Evolutionary conservation across 371 early-diverging fungal species (phyloP).

Genomic region (Apophysomyces elegans): DNA sequence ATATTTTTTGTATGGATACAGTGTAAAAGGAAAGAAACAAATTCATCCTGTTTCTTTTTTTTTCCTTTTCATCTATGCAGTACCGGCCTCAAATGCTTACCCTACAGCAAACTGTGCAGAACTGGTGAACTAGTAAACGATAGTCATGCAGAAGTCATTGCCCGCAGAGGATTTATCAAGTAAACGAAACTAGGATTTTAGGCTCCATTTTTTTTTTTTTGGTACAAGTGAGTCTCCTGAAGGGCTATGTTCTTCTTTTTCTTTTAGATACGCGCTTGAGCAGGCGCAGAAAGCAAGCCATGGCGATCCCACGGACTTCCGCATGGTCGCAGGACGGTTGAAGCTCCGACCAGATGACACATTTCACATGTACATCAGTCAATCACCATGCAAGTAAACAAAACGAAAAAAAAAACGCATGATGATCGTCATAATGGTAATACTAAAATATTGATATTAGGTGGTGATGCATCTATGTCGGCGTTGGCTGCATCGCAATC

Average conservation of each 20-base stretch:
- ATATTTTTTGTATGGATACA: neutral
- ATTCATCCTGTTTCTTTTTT: neutral
- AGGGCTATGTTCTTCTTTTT: neutral
- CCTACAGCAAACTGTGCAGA: conserved; percentile 59
- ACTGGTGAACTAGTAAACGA: conserved; percentile 77
- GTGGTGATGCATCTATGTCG: conserved; percentile 80
- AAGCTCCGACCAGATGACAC: conserved; percentile 23
- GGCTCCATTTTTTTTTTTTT: too few relatives aligned
- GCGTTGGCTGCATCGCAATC: conserved; percentile 60
- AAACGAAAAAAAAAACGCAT: neutral
- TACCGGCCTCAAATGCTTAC: conserved; percentile 86
- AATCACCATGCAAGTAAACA: conserved; percentile 69
- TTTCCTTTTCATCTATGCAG: conserved; percentile 45
- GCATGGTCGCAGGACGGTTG: conserved; percentile 5
- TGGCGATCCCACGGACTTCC: conserved; percentile 10
- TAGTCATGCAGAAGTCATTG: conserved; percentile 85
- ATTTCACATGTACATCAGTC: conserved; percentile 80
- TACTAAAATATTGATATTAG: conserved; percentile 34
- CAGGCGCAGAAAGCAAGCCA: conserved; percentile 16
- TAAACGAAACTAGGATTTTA: conserved; percentile 25
- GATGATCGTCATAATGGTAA: conserved; percentile 1
- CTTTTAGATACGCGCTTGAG: conserved; percentile 35
- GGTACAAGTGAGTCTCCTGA: too few relatives aligned
- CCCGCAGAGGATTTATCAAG: conserved; percentile 78
- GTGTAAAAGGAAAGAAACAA: neutral